Evolutionary conservation across 2,329 filamentous ascomycete genomes (phyloP).

Genomic region (Helicocarpus griseus): DNA sequence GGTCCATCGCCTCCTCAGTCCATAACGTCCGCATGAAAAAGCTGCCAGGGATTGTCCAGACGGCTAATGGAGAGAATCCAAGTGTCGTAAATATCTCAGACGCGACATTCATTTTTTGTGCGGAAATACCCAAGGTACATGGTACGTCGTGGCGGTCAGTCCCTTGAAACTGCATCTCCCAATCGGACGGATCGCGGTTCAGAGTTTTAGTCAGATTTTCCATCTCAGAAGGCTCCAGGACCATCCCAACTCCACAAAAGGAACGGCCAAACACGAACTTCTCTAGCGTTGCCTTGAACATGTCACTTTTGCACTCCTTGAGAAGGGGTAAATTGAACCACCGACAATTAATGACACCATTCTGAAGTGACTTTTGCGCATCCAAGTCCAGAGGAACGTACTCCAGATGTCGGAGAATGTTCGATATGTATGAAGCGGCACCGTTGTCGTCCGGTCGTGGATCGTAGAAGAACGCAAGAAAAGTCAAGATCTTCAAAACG

Average conservation of each 20-base stretch:
- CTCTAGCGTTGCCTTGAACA: constrained; percentile 26
- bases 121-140: background rate
- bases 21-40: constrained; percentile 23
- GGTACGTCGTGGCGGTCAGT: background rate
- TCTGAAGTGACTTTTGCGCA: constrained; percentile 17
- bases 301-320: constrained; percentile 22
- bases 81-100: background rate
- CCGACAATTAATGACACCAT: constrained; percentile 24
- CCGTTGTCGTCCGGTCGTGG: background rate
- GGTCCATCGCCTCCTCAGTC: constrained; percentile 19
- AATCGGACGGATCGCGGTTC: background rate
- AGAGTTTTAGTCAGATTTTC: background rate
- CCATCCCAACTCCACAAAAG: constrained; percentile 12
- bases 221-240: constrained; percentile 14
- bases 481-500: constrained; percentile 32
- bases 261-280: constrained; percentile 21
- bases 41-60: constrained; percentile 18
- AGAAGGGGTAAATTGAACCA: constrained; percentile 33
- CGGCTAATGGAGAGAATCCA: background rate
- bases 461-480: constrained; percentile 24
- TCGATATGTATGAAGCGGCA: constrained; percentile 15
- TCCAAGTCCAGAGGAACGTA: constrained; percentile 19
- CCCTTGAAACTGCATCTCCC: background rate
- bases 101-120: background rate
- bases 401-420: constrained; percentile 26